These are phyloP conservation scores for Penicillium psychrosexuale DNA, from an alignment of 2,329 filamentous ascomycete species.

Conservation along the genomic window DNA sequence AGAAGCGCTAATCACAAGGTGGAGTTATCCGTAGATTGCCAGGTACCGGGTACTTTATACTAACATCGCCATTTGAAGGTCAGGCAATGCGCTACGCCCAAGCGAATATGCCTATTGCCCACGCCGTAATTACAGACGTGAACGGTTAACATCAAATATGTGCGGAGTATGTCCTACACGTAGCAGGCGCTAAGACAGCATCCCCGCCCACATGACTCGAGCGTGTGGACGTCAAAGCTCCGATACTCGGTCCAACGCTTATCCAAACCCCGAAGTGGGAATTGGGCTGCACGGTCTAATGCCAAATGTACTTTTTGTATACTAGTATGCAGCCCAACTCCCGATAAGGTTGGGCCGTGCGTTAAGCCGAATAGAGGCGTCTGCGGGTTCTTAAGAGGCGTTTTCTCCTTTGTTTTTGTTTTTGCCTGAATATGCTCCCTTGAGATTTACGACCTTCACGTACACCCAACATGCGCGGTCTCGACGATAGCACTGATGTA, in stretches of 20 bases:
- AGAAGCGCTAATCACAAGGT: neutral
- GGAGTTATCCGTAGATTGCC: fast-evolving
- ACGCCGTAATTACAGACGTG: neutral
- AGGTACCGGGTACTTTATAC: neutral
- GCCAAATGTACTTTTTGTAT: no score
- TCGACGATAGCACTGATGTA: conserved; percentile 29
- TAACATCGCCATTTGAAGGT: neutral
- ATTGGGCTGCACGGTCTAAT: no score
- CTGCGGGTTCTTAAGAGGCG: neutral
- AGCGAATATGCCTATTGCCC: neutral
- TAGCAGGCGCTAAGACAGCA: neutral
- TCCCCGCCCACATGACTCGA: neutral
- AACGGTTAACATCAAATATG: neutral
- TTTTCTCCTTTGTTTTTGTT: neutral
- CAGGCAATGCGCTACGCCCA: no score
- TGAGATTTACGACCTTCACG: no score
- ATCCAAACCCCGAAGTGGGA: no score
- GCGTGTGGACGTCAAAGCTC: neutral
- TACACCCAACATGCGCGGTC: conserved; percentile 26
- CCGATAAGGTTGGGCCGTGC: no score
- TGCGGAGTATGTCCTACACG: no score
- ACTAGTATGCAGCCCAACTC: no score
- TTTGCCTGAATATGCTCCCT: neutral
- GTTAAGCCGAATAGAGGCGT: no score
- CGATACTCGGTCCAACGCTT: no score